Percentiles rank a stretch among this genome's conserved stretches.
phyloP scores from a whole-genome alignment of 1,139 yeast species.

The Debaryomyces sp. region DNA sequence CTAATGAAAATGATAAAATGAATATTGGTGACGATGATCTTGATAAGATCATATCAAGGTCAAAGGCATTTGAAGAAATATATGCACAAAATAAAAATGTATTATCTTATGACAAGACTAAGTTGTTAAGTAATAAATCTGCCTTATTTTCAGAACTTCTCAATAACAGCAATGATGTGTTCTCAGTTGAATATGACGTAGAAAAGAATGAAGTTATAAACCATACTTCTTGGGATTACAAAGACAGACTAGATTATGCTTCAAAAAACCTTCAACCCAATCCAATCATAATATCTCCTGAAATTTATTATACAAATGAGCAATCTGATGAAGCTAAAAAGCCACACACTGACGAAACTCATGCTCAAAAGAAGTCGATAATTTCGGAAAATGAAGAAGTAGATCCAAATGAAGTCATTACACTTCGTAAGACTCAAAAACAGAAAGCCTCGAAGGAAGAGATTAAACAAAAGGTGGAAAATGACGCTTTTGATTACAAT shows the following conservation, averaged over 20 bases:
- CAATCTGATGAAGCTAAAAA: slow-evolving; percentile 18
- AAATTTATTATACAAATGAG: slow-evolving; percentile 11
- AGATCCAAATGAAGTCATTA: slow-evolving; percentile 57
- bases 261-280: slow-evolving; percentile 21
- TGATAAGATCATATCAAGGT: neutral
- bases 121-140: slow-evolving; percentile 19
- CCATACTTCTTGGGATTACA: slow-evolving; percentile 20
- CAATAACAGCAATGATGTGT: slow-evolving; percentile 6
- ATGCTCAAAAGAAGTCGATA: neutral
- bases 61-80: slow-evolving; percentile 23
- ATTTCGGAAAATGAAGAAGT: slow-evolving; percentile 15
- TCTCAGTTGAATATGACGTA: slow-evolving; percentile 25
- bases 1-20: slow-evolving; percentile 10
- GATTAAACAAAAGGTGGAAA: slow-evolving; percentile 13
- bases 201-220: slow-evolving; percentile 17
- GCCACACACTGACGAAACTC: slow-evolving; percentile 10
- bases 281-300: slow-evolving; percentile 7
- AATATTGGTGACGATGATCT: slow-evolving; percentile 8
- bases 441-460: slow-evolving; percentile 16
- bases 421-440: slow-evolving; percentile 36
- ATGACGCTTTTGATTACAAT: slow-evolving; percentile 47
- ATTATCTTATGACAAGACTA: slow-evolving; percentile 1
- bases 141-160: slow-evolving; percentile 15
- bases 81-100: slow-evolving; percentile 13
- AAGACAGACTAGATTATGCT: slow-evolving; percentile 19